A percentile compares a stretch with the other conserved stretches of the same genome.
Conservation (phyloP, 192 early-diverging fungal species). For the Coemansia sp. region DNA sequence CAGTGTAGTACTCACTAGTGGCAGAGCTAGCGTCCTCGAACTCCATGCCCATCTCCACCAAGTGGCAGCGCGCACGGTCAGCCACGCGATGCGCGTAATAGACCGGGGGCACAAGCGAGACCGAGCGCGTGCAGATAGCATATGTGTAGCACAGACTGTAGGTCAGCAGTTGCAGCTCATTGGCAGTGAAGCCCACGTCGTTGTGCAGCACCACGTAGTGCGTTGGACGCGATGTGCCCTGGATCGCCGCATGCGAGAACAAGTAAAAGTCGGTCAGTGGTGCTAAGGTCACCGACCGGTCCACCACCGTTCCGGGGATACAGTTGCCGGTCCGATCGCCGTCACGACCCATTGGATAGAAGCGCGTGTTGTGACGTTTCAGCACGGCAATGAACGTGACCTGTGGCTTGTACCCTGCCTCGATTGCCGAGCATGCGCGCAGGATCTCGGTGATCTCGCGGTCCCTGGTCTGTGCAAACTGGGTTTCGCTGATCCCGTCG, state of each 20-base stretch:
- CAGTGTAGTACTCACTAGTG: constrained; percentile 35
- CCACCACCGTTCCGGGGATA: constrained; percentile 78
- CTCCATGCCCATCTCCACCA: constrained; percentile 37
- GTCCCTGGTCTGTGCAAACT: constrained; percentile 74
- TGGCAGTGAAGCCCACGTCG: constrained; percentile 76
- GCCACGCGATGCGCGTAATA: constrained; percentile 95
- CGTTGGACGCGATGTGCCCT: constrained; percentile 90
- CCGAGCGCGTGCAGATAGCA: constrained; percentile 81
- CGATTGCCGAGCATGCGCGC: constrained; percentile 61
- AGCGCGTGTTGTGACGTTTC: constrained; percentile 81
- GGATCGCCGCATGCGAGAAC: constrained; percentile 86
- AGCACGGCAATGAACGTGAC: constrained; percentile 72
- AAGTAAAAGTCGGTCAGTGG: constrained; percentile 86
- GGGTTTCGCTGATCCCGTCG: constrained; percentile 88
- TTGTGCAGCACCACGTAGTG: constrained; percentile 91
- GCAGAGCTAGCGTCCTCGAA: constrained; percentile 45
- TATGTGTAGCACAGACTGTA: constrained; percentile 90
- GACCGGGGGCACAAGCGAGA: constrained; percentile 84
- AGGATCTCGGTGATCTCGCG: constrained; percentile 75
- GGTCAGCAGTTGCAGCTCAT: constrained; percentile 82
- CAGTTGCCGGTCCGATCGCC: constrained; percentile 80
- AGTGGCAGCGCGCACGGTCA: constrained; percentile 81
- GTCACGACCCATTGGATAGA: constrained; percentile 70
- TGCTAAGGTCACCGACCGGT: constrained; percentile 72
- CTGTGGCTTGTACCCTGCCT: constrained; percentile 68